A percentile compares a stretch with the other conserved stretches of the same genome.
phyloP scores from a whole-genome alignment of 1,284 basidiomycete species.

The Cutaneotrichosporon sp. region DNA sequence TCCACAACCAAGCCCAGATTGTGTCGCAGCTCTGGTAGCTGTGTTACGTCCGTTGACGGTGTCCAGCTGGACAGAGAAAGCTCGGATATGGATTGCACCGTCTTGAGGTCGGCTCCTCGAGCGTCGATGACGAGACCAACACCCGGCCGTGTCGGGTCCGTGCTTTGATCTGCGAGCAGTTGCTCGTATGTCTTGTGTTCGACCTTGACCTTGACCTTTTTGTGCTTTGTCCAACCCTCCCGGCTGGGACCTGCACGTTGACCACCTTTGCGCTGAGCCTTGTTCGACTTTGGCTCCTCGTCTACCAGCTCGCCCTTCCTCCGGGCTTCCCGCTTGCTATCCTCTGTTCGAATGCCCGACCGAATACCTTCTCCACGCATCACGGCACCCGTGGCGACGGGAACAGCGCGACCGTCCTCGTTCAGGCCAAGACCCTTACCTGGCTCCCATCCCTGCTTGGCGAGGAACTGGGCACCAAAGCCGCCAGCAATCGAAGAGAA shows the following conservation, averaged over 20 bases:
- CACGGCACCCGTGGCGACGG: conserved; percentile 72
- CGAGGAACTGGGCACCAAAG: conserved; percentile 83
- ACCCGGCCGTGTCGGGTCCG: conserved; percentile 57
- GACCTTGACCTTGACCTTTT: conserved; percentile 76
- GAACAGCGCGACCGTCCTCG: conserved; percentile 81
- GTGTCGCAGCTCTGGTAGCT: conserved; percentile 91
- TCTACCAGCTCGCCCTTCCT: conserved; percentile 59
- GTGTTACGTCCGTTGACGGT: conserved; percentile 75
- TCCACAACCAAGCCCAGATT: conserved; percentile 86
- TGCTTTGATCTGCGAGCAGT: conserved; percentile 75
- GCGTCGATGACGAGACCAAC: conserved; percentile 88
- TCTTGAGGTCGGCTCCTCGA: conserved; percentile 82
- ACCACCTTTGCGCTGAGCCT: conserved; percentile 8
- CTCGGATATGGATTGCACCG: conserved; percentile 77
- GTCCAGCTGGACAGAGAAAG: conserved; percentile 76
- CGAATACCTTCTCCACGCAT: conserved; percentile 76
- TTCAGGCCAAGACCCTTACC: conserved; percentile 75
- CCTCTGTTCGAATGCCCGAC: conserved; percentile 82
- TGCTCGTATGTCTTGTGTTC: conserved; percentile 95
- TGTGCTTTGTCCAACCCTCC: conserved; percentile 60
- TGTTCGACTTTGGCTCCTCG: conserved; percentile 53
- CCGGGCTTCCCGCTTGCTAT: conserved; percentile 76
- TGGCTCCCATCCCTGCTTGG: conserved; percentile 88
- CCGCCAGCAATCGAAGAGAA: conserved; percentile 72
- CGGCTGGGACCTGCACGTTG: neutral